Conservation (phyloP, 2,329 filamentous ascomycete genomes). For the Exophiala oligosperma region DNA sequence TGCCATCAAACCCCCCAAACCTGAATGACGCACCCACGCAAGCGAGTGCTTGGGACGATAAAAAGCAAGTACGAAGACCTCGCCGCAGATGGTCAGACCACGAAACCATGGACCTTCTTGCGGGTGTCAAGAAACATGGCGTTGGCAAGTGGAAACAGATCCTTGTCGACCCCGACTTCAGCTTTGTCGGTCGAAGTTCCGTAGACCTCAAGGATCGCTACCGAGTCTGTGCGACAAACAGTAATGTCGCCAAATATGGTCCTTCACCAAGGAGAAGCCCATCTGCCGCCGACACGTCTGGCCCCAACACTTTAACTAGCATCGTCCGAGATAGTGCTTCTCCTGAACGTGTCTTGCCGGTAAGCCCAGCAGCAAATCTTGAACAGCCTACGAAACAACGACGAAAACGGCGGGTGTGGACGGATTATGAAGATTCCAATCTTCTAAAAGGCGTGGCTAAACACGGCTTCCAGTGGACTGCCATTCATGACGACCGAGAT, state of each 20-base stretch:
- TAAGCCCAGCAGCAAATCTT: conserved; percentile 16
- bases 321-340: conserved; percentile 28
- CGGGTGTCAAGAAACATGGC: conserved; percentile 61
- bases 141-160: conserved; percentile 67
- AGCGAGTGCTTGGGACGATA: conserved; percentile 33
- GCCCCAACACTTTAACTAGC: conserved; percentile 16
- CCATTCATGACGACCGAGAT: conserved; percentile 56
- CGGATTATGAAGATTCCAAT: conserved; percentile 57
- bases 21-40: conserved; percentile 26
- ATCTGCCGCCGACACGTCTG: conserved; percentile 8
- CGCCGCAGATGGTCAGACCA: conserved; percentile 59
- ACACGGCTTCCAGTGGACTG: conserved; percentile 61
- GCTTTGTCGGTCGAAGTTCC: conserved; percentile 57
- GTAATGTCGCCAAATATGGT: conserved; percentile 34
- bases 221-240: conserved; percentile 55
- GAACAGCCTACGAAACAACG: conserved; percentile 46
- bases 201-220: conserved; percentile 64
- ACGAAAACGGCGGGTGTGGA: conserved; percentile 57
- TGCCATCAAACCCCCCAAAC: conserved; percentile 6
- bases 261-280: conserved; percentile 2
- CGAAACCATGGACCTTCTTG: conserved; percentile 59
- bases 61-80: conserved; percentile 49
- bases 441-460: conserved; percentile 59
- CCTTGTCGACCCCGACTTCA: conserved; percentile 55
- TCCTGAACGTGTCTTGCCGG: conserved; percentile 1